Conservation (phyloP, 257 asterid genomes). For the Capsicum baccatum region DNA sequence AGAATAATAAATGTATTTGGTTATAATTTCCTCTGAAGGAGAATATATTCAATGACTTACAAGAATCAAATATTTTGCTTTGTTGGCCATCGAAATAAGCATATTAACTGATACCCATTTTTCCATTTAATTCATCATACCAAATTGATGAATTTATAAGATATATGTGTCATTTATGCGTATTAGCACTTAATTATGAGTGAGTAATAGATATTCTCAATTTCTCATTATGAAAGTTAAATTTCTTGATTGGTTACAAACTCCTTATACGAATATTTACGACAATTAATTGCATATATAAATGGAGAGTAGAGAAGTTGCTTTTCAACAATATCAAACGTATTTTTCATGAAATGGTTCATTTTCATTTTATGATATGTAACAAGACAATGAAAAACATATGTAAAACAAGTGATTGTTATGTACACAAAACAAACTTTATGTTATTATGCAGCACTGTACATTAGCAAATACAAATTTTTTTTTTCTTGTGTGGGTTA, state of each 20-base stretch:
- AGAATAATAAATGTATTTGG: neutral
- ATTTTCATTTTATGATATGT: neutral
- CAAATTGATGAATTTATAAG: neutral
- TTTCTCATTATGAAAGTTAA: neutral
- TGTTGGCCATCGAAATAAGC: neutral
- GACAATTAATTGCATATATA: neutral
- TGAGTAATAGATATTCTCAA: too few relatives aligned
- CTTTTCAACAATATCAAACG: too few relatives aligned
- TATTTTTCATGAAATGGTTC: neutral
- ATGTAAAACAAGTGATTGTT: neutral
- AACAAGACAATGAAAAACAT: neutral
- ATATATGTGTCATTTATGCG: neutral
- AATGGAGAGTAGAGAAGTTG: neutral
- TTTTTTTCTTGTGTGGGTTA: too few relatives aligned
- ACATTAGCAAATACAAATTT: too few relatives aligned
- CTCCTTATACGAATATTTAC: neutral
- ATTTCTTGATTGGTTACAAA: neutral
- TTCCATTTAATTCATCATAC: neutral
- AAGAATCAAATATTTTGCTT: neutral
- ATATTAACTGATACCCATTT: constrained; percentile 7
- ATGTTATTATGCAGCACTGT: neutral
- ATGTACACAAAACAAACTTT: neutral
- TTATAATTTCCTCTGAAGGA: neutral
- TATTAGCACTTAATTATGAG: neutral
- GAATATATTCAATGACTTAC: constrained; percentile 11